Evolutionary conservation across 169 alveolate species (phyloP).

Genomic region (Perkinsus marinus): DNA sequence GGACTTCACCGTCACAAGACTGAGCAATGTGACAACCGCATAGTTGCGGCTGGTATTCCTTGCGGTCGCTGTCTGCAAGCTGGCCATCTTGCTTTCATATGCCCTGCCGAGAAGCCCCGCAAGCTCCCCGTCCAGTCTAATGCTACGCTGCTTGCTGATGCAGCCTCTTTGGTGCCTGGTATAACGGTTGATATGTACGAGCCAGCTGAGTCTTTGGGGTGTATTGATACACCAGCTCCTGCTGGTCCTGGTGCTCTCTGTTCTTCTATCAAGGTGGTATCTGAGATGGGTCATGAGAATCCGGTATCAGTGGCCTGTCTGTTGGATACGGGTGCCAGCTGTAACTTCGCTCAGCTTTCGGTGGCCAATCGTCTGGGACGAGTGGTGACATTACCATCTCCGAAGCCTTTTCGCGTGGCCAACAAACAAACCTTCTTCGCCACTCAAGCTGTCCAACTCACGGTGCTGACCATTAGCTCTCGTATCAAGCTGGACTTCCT

Average conservation of each 20-base stretch:
- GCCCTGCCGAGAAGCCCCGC: neutral
- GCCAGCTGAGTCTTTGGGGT: neutral
- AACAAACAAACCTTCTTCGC: neutral
- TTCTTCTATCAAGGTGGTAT: neutral
- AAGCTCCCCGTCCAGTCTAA: neutral
- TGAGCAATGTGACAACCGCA: neutral
- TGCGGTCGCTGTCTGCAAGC: neutral
- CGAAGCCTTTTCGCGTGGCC: neutral
- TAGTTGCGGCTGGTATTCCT: neutral
- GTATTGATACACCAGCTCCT: neutral
- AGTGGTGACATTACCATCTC: neutral
- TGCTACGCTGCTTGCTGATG: neutral
- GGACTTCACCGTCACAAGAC: neutral
- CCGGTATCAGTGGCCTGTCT: neutral
- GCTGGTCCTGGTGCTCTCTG: neutral
- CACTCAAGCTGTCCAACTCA: neutral
- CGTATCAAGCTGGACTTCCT: neutral
- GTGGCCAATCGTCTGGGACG: neutral
- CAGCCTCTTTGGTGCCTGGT: neutral
- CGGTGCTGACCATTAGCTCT: neutral
- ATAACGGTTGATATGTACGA: neutral
- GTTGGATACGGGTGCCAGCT: neutral
- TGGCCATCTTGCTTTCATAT: neutral
- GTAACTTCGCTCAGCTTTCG: neutral
- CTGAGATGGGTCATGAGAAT: neutral